Conservation (phyloP, 2,329 filamentous ascomycete species). For the Sclerotinia subarctica region DNA sequence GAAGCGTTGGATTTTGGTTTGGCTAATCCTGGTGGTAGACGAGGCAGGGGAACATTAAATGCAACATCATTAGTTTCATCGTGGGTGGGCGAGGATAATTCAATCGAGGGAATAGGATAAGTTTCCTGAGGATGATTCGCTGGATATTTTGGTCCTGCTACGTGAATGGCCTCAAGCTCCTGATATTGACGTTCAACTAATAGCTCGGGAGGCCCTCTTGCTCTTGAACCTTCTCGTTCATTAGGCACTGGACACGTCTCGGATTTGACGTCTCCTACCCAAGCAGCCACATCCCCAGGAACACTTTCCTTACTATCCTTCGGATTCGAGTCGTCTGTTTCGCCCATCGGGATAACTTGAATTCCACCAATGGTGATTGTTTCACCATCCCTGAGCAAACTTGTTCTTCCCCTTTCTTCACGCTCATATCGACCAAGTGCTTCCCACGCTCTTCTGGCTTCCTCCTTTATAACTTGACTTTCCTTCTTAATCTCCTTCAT, state of each 20-base stretch:
- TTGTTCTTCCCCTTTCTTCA: slow-evolving; percentile 82
- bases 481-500: slow-evolving; percentile 20
- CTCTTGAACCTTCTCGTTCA: slow-evolving; percentile 9
- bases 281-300: slow-evolving; percentile 9
- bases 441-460: slow-evolving; percentile 94
- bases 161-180: neutral
- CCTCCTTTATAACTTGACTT: slow-evolving; percentile 46
- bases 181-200: slow-evolving; percentile 1
- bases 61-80: neutral
- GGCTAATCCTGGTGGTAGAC: slow-evolving; percentile 1
- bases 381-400: slow-evolving; percentile 77
- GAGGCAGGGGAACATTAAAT: slow-evolving; percentile 11
- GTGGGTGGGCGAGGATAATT: neutral
- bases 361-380: slow-evolving; percentile 89
- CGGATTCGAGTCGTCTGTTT: neutral
- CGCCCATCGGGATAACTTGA: slow-evolving; percentile 82
- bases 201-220: neutral
- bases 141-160: neutral
- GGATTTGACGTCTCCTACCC: slow-evolving; percentile 16
- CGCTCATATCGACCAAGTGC: slow-evolving; percentile 90
- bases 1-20: slow-evolving; percentile 17
- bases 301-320: slow-evolving; percentile 3
- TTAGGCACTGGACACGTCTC: slow-evolving; percentile 2
- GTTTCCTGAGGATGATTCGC: neutral
- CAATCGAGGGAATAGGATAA: neutral